phyloP scores from a whole-genome alignment of 192 early-diverging fungal genomes.

The Coemansia sp. region DNA sequence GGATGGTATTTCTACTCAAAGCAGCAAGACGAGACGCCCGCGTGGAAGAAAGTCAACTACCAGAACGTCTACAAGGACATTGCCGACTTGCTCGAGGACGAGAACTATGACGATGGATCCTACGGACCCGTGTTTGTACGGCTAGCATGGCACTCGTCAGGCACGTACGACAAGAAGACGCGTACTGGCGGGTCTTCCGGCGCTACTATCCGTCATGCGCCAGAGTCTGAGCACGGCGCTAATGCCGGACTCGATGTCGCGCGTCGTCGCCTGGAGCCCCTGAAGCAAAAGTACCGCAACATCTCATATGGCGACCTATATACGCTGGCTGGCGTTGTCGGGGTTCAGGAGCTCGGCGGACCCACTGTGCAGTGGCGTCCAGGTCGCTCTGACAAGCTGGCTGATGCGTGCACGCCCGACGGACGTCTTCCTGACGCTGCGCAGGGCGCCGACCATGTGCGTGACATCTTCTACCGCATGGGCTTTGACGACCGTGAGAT shows the following conservation, averaged over 20 bases:
- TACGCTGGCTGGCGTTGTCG: conserved; percentile 76
- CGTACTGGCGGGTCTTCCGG: conserved; percentile 75
- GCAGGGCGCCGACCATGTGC: conserved; percentile 66
- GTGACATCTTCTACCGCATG: conserved; percentile 84
- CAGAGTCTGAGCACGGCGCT: conserved; percentile 71
- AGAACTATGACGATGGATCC: conserved; percentile 80
- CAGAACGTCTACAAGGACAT: conserved; percentile 76
- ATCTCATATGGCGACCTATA: conserved; percentile 87
- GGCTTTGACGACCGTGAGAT: conserved; percentile 82
- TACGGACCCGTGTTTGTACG: conserved; percentile 80
- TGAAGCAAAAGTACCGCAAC: conserved; percentile 82
- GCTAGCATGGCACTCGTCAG: conserved; percentile 85
- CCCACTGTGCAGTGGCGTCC: conserved; percentile 77
- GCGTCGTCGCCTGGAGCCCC: conserved; percentile 66
- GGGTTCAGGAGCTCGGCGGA: conserved; percentile 77
- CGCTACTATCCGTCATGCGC: conserved; percentile 75
- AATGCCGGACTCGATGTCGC: conserved; percentile 78
- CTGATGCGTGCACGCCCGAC: conserved; percentile 64
- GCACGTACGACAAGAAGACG: conserved; percentile 71
- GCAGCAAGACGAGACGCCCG: conserved; percentile 13
- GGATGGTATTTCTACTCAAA: conserved; percentile 58
- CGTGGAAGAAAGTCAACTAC: conserved; percentile 68
- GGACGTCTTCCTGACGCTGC: conserved; percentile 79
- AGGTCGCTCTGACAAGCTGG: conserved; percentile 61
- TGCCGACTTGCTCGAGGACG: conserved; percentile 73